These are phyloP conservation scores for Gaeumannomyces tritici DNA, from an alignment of 2,329 filamentous ascomycete species.

Conservation along the genomic window DNA sequence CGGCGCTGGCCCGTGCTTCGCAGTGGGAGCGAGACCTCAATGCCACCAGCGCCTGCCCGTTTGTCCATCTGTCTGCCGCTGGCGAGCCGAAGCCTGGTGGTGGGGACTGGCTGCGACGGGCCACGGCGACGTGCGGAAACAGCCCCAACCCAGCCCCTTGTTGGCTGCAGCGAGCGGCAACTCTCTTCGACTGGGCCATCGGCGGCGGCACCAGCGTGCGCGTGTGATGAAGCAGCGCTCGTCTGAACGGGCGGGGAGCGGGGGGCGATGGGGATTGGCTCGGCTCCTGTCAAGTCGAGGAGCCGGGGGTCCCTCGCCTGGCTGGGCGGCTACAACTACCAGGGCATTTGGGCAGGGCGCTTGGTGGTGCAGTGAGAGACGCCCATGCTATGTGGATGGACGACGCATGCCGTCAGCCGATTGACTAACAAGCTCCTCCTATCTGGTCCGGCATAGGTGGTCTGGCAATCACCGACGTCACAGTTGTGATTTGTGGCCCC, in stretches of 20 bases:
- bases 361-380: background rate
- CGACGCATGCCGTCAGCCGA: background rate
- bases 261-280: background rate
- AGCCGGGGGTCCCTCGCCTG: background rate
- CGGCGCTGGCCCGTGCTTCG: background rate
- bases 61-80: too few species aligned
- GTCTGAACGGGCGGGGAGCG: background rate
- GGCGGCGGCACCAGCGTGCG: too few species aligned
- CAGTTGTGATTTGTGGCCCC: too few species aligned
- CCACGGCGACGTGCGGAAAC: background rate
- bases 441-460: too few species aligned
- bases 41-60: too few species aligned
- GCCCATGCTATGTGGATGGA: background rate
- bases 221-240: background rate
- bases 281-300: background rate
- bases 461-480: background rate
- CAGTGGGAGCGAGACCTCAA: background rate
- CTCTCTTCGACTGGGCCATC: background rate
- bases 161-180: background rate
- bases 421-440: background rate
- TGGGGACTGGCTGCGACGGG: background rate
- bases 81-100: background rate
- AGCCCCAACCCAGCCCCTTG: background rate
- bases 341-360: background rate
- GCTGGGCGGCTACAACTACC: background rate